phyloP scores from a whole-genome alignment of 2,329 filamentous ascomycete genomes.

The Colletotrichum phormii region DNA sequence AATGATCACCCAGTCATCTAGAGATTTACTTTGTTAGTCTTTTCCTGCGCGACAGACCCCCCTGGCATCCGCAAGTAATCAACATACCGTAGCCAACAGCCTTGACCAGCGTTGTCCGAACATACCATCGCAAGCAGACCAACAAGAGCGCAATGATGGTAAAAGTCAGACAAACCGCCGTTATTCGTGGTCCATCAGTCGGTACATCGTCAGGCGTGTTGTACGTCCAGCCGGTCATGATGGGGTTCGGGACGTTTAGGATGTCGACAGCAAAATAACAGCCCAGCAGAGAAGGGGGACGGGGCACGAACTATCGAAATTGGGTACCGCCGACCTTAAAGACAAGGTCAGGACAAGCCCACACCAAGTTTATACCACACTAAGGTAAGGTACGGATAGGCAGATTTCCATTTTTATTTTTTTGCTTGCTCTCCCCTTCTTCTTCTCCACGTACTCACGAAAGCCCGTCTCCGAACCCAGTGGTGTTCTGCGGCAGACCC shows the following conservation, averaged over 20 bases:
- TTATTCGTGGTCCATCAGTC: slow-evolving; percentile 49
- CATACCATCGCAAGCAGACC: slow-evolving; percentile 48
- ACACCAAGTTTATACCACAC: not conserved
- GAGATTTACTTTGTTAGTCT: not conserved
- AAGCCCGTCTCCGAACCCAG: not conserved
- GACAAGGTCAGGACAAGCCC: not conserved
- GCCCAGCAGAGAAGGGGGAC: not conserved
- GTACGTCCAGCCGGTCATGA: slow-evolving; percentile 50
- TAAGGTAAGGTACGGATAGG: not conserved
- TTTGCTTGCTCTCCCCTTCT: not conserved
- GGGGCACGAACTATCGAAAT: not conserved
- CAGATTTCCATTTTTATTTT: too few relatives aligned
- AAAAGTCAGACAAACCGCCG: slow-evolving; percentile 44
- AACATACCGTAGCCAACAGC: slow-evolving; percentile 43
- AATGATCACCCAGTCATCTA: slow-evolving; percentile 39
- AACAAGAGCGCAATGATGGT: slow-evolving; percentile 46
- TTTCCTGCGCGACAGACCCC: not conserved
- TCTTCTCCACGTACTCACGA: not conserved
- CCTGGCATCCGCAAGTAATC: not conserved
- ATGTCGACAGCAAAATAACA: too few relatives aligned
- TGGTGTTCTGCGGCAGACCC: slow-evolving; percentile 16
- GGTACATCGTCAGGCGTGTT: slow-evolving; percentile 47
- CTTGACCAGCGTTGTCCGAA: slow-evolving; percentile 47
- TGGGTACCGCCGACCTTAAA: not conserved
- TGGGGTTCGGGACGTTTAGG: not conserved